Evolutionary conservation across 2,329 filamentous ascomycete species (phyloP).

Genomic region (Metarhizium sp.): DNA sequence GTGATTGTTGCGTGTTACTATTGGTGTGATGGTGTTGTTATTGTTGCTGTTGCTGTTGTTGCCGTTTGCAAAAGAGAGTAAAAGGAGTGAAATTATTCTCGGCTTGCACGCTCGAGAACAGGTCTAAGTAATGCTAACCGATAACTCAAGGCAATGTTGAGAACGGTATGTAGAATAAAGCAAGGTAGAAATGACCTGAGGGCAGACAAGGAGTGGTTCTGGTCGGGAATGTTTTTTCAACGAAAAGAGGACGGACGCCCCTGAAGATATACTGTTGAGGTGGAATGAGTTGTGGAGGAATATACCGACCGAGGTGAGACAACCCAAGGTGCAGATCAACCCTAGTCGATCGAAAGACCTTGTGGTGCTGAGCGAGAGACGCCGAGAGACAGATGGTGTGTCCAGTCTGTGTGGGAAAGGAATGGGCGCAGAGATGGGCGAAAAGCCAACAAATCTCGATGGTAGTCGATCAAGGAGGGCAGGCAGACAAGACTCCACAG

Average conservation of each 20-base stretch:
- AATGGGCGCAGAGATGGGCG: conserved; percentile 19
- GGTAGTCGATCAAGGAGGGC: conserved; percentile 13
- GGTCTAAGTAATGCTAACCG: conserved; percentile 2
- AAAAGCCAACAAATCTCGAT: conserved; percentile 17
- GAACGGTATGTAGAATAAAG: conserved; percentile 4
- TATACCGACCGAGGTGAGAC: conserved; percentile 24
- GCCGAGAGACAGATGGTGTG: conserved; percentile 25
- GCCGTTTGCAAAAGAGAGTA: not conserved
- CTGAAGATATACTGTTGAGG: conserved; percentile 31
- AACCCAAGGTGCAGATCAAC: conserved; percentile 24
- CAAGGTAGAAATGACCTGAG: conserved; percentile 3
- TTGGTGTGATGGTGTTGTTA: not conserved
- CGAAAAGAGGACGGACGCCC: conserved; percentile 23
- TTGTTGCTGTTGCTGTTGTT: not conserved
- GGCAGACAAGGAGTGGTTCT: conserved; percentile 13
- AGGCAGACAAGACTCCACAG: conserved; percentile 10
- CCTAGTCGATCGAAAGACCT: conserved; percentile 21
- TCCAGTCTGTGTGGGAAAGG: conserved; percentile 20
- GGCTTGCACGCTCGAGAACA: not conserved
- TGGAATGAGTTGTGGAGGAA: conserved; percentile 27
- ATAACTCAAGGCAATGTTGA: conserved; percentile 1
- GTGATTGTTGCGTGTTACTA: not conserved
- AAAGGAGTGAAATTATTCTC: conserved; percentile 4
- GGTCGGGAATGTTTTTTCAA: conserved; percentile 25
- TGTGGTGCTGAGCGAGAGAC: conserved; percentile 18